Evolutionary conservation across 2,329 filamentous ascomycete genomes (phyloP).

Genomic region (Fusarium brevicatenulatum): DNA sequence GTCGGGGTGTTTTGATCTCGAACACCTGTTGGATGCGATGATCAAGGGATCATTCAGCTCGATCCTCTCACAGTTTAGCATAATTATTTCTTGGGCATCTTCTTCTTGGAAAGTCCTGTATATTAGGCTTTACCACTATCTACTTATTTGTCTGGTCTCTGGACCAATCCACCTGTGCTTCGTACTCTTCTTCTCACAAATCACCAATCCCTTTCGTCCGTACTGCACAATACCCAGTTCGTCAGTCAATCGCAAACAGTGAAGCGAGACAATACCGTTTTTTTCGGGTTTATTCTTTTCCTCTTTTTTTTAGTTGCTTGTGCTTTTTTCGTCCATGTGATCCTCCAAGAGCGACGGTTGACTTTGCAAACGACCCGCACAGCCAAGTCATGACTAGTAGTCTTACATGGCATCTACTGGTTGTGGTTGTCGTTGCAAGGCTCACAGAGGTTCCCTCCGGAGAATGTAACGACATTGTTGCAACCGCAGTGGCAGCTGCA

Average conservation of each 20-base stretch:
- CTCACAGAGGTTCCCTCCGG: not conserved
- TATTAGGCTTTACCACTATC: not conserved
- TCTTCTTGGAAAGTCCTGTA: not conserved
- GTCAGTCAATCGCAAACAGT: not conserved
- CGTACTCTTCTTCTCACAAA: not conserved
- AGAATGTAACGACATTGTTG: not conserved
- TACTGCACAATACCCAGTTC: not conserved
- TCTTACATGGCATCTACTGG: not conserved
- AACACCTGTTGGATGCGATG: not conserved
- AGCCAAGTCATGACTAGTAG: not conserved
- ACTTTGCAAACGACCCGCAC: not conserved
- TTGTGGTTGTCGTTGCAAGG: not conserved
- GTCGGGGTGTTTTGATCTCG: not conserved
- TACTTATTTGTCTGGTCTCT: not conserved
- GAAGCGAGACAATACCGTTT: not conserved
- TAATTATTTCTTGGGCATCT: not conserved
- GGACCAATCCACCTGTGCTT: not conserved
- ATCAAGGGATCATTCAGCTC: not conserved
- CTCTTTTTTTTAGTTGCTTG: not conserved
- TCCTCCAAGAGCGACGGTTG: not conserved
- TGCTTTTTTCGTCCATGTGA: not conserved
- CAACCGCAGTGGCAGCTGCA: not conserved
- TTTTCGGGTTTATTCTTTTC: not conserved
- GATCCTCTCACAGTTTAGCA: not conserved
- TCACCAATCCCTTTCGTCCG: not conserved